Evolutionary conservation across 169 alveolate genomes (phyloP).

Genomic region (Plasmodium cynomolgi): DNA sequence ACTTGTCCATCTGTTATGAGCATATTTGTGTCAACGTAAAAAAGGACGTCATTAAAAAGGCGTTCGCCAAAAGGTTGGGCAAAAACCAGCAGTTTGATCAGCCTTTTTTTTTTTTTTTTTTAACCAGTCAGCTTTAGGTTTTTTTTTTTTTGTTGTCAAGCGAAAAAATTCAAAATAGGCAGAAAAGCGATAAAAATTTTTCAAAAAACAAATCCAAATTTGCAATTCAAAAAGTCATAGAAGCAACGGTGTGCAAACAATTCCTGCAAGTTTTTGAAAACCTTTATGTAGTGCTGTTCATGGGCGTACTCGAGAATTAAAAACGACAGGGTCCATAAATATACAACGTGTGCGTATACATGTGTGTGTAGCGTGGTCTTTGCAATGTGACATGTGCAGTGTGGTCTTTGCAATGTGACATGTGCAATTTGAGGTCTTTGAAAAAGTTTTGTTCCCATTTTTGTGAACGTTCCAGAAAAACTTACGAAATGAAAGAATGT

Average conservation of each 20-base stretch:
- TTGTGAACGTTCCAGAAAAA: background rate
- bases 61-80: background rate
- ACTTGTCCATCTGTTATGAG: background rate
- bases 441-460: background rate
- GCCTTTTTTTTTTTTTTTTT: background rate
- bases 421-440: background rate
- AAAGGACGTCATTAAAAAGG: background rate
- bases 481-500: background rate
- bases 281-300: background rate
- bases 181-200: background rate
- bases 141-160: background rate
- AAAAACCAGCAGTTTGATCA: background rate
- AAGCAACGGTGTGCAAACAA: constrained; percentile 18
- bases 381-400: background rate
- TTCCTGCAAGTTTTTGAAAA: background rate
- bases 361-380: background rate
- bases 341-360: background rate
- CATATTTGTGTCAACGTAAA: constrained; percentile 10
- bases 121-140: background rate
- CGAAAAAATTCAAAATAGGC: background rate
- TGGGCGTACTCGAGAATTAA: background rate
- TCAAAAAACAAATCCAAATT: background rate
- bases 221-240: background rate
- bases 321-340: background rate
- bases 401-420: background rate